Evolutionary conservation across 768 basidiomycete species (phyloP), one percentile per base, ranked within the genome.

Genomic region (Rhizopogon rudus): DNA sequence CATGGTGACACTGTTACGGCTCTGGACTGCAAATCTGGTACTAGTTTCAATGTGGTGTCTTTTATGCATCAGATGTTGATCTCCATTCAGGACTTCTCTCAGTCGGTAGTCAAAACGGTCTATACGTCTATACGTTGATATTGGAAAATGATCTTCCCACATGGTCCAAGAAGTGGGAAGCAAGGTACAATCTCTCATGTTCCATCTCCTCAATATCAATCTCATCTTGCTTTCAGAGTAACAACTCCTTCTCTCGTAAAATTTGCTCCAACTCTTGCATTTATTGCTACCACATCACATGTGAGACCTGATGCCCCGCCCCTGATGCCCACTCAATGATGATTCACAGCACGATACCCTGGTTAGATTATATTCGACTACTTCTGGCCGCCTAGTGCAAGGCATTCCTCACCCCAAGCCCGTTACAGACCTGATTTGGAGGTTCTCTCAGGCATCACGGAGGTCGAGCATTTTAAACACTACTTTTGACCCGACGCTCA

Each of bases 141-240:
- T 76, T 90, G 31, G 88, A 92, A 60, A 87, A 91, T 62, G 88
- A 91, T 67, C 79, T 93, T 16, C 88, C 85, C 14, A 88, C 84
- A 0, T 93, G 91, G 91, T 85, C 83, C 13, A 76, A 76, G 66
- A 91, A 91, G 72, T 93, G 91, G 91, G 76, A 76, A 17, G 70
- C 75, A 51, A 63, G 73, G 91, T 91, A 75, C 51, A 78, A 65
- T 20, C 44, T 28, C 25, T 42, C 39, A 25, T 45, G 13, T 54
- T 35, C 52, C 41, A 50, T 9, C 49, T n/a, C 45, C 43, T 28
- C 53, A 49, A 54, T 31, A 41, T 52, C 59, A 53, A 43, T 54
- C 31, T 55, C 52, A 64, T 55, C 56, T 51, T 50, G 43, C 51
- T 33, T 16, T 45, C 63, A 84, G 85, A 51, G 75, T 79, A 17